Base-by-base conservation (phyloP, 768 basidiomycete genomes). In the Thelephora aurantiotincta region DNA sequence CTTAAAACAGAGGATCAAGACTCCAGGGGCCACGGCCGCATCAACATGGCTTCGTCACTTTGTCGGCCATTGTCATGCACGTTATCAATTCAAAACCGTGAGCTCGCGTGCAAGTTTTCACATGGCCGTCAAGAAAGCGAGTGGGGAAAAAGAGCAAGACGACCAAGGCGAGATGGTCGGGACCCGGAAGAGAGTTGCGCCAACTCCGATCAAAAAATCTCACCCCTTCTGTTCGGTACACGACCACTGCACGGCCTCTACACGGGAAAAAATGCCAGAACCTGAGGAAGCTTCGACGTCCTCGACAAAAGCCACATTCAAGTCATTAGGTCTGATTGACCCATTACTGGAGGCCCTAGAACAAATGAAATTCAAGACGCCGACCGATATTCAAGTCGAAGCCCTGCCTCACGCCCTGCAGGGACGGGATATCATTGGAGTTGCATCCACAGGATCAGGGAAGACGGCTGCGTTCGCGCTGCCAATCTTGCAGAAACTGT, bases 391-490 rank as follows among this genome's bases (percentile, higher is more conserved):
- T 55, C 96, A 99, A 63, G 66, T 69, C 2, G 78, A 90, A 58
- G 73, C 74, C 33, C 74, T 99, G 43, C 96, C 96, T 0, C 77
- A 79, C 66, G 94, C 93, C 16, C 66, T 99, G 5, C 72, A 86
- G 61, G 93, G 92, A 0, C 78, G 83, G 57, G 96, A 99, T 67
- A 88, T 99, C 54, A 98, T 99, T 50, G 96, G 96, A 16, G 84
- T 99, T n/a, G 96, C 96, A 30, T 82, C 89, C 54, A 99, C 96
- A 9, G 96, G 96, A 26, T 91, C 88, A 11, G 96, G 94, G 55
- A 98, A 99, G 70, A 98, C 96, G 0, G 94, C 92, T 13, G 93
- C 96, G 18, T 98, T 98, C 64, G 91, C 89, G 20, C 67, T 98
- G 5, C 96, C 96, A 2, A 94, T 99, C 50, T 67, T 99, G 33